These are phyloP conservation scores for Nothophytophthora sp. DNA, from an alignment of 352 stramenopile genomes.

Conservation along the genomic window DNA sequence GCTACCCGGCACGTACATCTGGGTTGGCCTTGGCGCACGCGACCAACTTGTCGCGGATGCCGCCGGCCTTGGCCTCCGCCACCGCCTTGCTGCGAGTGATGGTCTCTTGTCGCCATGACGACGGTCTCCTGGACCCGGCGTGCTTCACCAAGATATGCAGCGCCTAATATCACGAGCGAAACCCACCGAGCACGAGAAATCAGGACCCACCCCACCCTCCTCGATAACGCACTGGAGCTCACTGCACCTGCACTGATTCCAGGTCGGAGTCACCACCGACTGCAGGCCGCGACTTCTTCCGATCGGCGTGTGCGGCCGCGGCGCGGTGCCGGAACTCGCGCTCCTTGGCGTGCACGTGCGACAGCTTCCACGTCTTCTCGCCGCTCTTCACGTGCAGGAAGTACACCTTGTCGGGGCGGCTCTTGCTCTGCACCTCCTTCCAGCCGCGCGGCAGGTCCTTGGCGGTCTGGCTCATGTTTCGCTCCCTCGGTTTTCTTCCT, in stretches of 20 bases:
- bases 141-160: conserved; percentile 92
- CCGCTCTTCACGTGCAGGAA: conserved; percentile 84
- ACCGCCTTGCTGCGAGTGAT: conserved; percentile 90
- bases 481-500: background rate
- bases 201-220: background rate
- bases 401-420: conserved; percentile 80
- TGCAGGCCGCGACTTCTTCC: conserved; percentile 23
- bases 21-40: conserved; percentile 65
- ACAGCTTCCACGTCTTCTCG: conserved; percentile 89
- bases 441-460: conserved; percentile 81
- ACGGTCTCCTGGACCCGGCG: conserved; percentile 72
- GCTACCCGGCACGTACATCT: conserved; percentile 35
- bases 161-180: conserved; percentile 23
- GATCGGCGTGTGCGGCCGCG: conserved; percentile 28
- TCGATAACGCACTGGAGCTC: background rate
- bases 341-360: conserved; percentile 83
- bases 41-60: conserved; percentile 83
- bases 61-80: conserved; percentile 70
- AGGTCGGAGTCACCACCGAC: conserved; percentile 14
- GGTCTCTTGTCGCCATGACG: conserved; percentile 86
- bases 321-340: conserved; percentile 67
- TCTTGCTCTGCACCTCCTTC: conserved; percentile 90
- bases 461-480: conserved; percentile 38
- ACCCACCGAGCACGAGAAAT: background rate
- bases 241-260: conserved; percentile 53